phyloP scores from a whole-genome alignment of 164 flowering plant genomes.

The Magnolia officinalis region DNA sequence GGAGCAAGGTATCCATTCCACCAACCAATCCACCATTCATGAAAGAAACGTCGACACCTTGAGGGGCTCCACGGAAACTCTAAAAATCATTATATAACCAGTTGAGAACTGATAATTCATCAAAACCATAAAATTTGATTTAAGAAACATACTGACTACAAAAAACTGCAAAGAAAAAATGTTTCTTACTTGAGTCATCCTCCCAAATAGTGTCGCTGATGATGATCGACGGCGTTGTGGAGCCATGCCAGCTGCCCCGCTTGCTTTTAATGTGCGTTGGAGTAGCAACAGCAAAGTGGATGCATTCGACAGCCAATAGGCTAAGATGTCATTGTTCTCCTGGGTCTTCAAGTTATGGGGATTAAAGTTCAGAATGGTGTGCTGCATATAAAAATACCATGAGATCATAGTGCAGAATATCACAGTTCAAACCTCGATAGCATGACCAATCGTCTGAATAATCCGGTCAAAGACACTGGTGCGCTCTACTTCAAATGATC shows the following conservation, averaged over 20 bases:
- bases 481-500: constrained; percentile 97
- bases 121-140: not conserved
- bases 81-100: constrained; percentile 15
- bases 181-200: constrained; percentile 83
- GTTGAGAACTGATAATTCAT: not conserved
- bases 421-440: constrained; percentile 71
- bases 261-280: constrained; percentile 92
- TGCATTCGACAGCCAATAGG: constrained; percentile 96
- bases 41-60: constrained; percentile 76
- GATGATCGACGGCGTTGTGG: constrained; percentile 89
- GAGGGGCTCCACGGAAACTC: constrained; percentile 97
- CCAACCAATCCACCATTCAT: constrained; percentile 59
- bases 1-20: constrained; percentile 70
- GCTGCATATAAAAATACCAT: not conserved
- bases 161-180: not conserved
- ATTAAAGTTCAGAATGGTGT: not conserved
- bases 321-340: constrained; percentile 82
- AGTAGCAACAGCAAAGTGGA: constrained; percentile 87
- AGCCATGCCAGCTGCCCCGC: constrained; percentile 94
- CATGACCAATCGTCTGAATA: constrained; percentile 90
- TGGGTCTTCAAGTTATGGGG: constrained; percentile 42
- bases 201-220: constrained; percentile 85
- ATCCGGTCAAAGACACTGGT: constrained; percentile 95
- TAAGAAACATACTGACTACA: not conserved
- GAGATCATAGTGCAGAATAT: not conserved